Percentiles rank a stretch among this genome's conserved stretches.
phyloP scores from a whole-genome alignment of 169 alveolate species.

The Cryptosporidium tyzzeri region DNA sequence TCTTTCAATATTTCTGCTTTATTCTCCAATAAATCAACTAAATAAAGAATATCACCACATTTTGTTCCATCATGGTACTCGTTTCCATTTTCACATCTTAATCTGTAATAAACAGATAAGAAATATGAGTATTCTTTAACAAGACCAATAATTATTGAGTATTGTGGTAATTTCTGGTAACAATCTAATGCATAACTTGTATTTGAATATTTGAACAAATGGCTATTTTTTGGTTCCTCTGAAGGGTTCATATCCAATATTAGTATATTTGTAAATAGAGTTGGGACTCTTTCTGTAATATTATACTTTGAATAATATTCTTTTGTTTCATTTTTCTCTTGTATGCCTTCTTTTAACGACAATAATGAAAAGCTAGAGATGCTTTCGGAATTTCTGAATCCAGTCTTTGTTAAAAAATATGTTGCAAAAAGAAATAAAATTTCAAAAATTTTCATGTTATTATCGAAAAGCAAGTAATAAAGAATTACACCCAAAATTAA shows the following conservation, averaged over 20 bases:
- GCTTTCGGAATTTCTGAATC: not conserved
- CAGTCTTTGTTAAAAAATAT: not conserved
- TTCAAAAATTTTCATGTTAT: not conserved
- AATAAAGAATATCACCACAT: conserved; percentile 34
- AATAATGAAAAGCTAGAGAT: not conserved
- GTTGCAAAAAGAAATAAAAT: not conserved
- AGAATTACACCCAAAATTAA: not conserved
- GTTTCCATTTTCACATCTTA: conserved; percentile 31
- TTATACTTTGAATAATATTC: not conserved
- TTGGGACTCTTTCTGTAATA: conserved; percentile 20
- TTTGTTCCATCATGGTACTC: conserved; percentile 53
- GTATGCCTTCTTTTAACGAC: not conserved
- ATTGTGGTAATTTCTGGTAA: conserved; percentile 24
- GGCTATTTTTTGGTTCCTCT: not conserved
- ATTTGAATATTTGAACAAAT: conserved; percentile 8
- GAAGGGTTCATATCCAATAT: conserved; percentile 15
- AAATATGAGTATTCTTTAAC: conserved; percentile 43
- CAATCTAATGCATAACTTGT: conserved; percentile 43
- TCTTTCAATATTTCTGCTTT: conserved; percentile 46
- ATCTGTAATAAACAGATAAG: conserved; percentile 7
- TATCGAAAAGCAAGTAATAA: not conserved
- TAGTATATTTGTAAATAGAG: not conserved
- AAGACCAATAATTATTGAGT: conserved; percentile 16
- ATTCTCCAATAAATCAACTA: conserved; percentile 35
- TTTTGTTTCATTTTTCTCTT: not conserved